Base-by-base conservation (phyloP, 164 flowering plant genomes). In the Sedum album region DNA sequence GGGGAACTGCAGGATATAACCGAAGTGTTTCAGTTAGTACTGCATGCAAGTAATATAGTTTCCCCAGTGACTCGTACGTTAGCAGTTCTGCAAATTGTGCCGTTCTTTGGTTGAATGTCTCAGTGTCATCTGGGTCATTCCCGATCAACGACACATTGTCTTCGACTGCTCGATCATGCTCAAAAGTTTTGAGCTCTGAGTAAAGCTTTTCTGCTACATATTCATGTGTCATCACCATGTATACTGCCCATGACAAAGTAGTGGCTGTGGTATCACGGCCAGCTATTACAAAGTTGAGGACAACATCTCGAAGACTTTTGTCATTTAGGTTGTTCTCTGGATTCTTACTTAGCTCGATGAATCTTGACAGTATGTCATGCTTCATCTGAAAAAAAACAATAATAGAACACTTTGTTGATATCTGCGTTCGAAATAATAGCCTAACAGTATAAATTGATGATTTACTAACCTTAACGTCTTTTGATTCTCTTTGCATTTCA, bases 221-320 rank as follows among this genome's bases (percentile, higher is more conserved):
- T 11, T 78, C 76, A 71, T 89, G 86, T 1, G 79, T 78, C 85
- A 86, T 85, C 55, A 88, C 71, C 96, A 91, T 84, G 86, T 91
- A 91, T 26, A 88, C 78, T 4, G 82, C 86, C 98, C 98, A 94
- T 31, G 97, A 79, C 14, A 91, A 90, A 14, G 96, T 94, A 44
- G 93, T 78, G 0, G 96, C 95, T 6, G 98, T 94, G 42, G 97
- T 94, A 76, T 91, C 98, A 1, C 97, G 85, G 17, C 97, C 98
- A 23, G 97, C 97, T 20, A 93, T 91, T 41, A 93, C 91, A 79
- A 93, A 93, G 77, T 93, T 93, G 35, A 93, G 80, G 60, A 91
- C 95, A 14, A 89, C 76, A 72, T 93, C 98, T 77, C 98, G 83
- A 15, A 91, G 93, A 76, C 89, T 84, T 67, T 86, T 91, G 76